Percentiles rank a stretch among this genome's conserved stretches.
These are phyloP conservation scores for Phyllosticta citriasiana DNA, from an alignment of 2,329 filamentous ascomycete genomes.

Conservation along the genomic window DNA sequence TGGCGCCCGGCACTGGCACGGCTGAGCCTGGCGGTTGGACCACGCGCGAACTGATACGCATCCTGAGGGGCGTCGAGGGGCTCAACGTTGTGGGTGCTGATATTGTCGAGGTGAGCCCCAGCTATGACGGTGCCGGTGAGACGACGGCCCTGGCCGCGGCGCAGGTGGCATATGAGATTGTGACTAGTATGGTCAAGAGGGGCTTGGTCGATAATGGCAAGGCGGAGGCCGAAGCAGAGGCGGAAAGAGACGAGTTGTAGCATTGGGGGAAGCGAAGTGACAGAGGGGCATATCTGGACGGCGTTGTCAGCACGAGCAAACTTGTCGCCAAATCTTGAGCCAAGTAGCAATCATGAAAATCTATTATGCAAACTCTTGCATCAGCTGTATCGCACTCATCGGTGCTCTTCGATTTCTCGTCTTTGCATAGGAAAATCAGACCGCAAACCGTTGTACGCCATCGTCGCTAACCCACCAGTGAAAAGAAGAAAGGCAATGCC, in stretches of 20 bases:
- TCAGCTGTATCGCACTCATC: neutral
- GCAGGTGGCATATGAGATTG: constrained; percentile 76
- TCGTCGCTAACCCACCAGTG: neutral
- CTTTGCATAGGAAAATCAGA: neutral
- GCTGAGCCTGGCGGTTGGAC: constrained; percentile 90
- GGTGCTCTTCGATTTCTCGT: neutral
- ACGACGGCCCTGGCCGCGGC: constrained; percentile 74
- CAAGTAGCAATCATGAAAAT: neutral
- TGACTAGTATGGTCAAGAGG: constrained; percentile 63
- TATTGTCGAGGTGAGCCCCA: constrained; percentile 79
- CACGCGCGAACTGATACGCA: constrained; percentile 74
- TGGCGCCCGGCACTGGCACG: constrained; percentile 72
- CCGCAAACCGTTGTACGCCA: neutral
- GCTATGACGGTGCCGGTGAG: constrained; percentile 72
- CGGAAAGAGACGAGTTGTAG: constrained; percentile 12
- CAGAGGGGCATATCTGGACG: no score
- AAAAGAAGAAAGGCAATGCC: neutral
- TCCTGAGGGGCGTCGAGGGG: constrained; percentile 69
- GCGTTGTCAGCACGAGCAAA: no score
- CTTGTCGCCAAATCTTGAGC: no score
- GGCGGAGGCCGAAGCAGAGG: constrained; percentile 12
- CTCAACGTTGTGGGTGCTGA: constrained; percentile 84
- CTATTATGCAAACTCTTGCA: neutral
- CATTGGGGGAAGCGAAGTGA: neutral
- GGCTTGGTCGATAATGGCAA: constrained; percentile 34